Percentiles rank a stretch among this genome's conserved stretches.
phyloP scores from a whole-genome alignment of 352 stramenopile species.

The Globisporangium orthogonon region DNA sequence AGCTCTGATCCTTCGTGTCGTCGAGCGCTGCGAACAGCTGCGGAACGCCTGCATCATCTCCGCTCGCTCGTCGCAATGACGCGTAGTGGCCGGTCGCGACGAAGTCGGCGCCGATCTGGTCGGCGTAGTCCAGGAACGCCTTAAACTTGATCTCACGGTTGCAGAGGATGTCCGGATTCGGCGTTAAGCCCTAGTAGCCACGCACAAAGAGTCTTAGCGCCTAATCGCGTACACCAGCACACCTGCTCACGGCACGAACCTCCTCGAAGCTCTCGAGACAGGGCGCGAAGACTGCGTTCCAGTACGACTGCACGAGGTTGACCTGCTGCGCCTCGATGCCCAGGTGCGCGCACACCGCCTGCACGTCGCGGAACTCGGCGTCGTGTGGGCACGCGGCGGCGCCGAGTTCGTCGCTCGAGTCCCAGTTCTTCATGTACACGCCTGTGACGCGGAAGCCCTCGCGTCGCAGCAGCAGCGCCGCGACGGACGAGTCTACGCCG shows the following conservation, averaged over 20 bases:
- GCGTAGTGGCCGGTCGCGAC: constrained; percentile 98
- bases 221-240: too few species aligned
- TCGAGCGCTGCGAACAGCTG: constrained; percentile 86
- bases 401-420: constrained; percentile 90
- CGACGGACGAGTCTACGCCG: constrained; percentile 97
- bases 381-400: constrained; percentile 80
- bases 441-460: constrained; percentile 91
- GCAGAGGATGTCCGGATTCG: constrained; percentile 94
- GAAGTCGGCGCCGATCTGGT: constrained; percentile 79
- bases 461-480: constrained; percentile 87
- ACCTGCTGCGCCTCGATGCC: constrained; percentile 84
- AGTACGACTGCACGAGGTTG: constrained; percentile 94
- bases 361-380: constrained; percentile 90
- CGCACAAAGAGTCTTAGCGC: background rate
- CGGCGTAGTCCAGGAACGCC: constrained; percentile 90
- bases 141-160: constrained; percentile 99
- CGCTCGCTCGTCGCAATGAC: constrained; percentile 35
- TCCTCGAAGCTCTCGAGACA: constrained; percentile 88
- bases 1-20: constrained; percentile 94
- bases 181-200: constrained; percentile 58
- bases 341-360: constrained; percentile 89
- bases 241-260: constrained; percentile 7
- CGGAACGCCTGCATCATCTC: constrained; percentile 13
- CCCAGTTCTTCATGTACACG: constrained; percentile 99
- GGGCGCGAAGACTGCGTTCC: constrained; percentile 96